Percentiles rank a stretch among this genome's conserved stretches.
These are phyloP conservation scores for Madurella mycetomatis DNA, from an alignment of 2,329 filamentous ascomycete species.

Conservation along the genomic window DNA sequence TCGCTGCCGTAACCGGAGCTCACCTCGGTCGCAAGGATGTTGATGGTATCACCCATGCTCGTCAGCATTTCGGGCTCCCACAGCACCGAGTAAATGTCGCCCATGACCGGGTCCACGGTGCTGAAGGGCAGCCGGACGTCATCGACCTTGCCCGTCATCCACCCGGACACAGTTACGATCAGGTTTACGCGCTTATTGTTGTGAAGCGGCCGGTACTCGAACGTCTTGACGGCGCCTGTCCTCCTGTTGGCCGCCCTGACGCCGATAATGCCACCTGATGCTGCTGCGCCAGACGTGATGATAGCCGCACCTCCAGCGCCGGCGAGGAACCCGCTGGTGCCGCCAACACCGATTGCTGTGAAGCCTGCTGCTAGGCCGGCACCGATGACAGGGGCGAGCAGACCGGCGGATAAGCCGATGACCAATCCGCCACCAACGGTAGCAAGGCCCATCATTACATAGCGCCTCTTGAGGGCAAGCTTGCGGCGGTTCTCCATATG, in stretches of 20 bases:
- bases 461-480: constrained; percentile 71
- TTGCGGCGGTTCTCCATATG: constrained; percentile 87
- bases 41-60: constrained; percentile 98
- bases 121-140: constrained; percentile 94
- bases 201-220: constrained; percentile 92
- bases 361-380: constrained; percentile 91
- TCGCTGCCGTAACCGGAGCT: constrained; percentile 25
- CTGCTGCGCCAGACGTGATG: constrained; percentile 83
- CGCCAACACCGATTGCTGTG: constrained; percentile 87
- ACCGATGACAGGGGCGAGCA: constrained; percentile 89
- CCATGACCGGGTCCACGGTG: constrained; percentile 96
- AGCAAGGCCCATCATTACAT: constrained; percentile 93
- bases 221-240: constrained; percentile 89
- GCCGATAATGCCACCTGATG: constrained; percentile 83
- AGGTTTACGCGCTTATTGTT: constrained; percentile 98
- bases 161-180: constrained; percentile 90
- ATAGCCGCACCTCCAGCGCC: constrained; percentile 89
- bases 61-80: constrained; percentile 98
- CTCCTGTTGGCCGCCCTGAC: constrained; percentile 79
- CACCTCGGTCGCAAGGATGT: constrained; percentile 95
- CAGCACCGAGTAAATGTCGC: constrained; percentile 91
- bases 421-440: constrained; percentile 93
- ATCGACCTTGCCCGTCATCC: constrained; percentile 98
- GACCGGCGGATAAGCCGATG: constrained; percentile 88
- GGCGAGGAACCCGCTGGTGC: constrained; percentile 83